Conservation (phyloP, 768 basidiomycete genomes). For the Mycena olivaceomarginata region DNA sequence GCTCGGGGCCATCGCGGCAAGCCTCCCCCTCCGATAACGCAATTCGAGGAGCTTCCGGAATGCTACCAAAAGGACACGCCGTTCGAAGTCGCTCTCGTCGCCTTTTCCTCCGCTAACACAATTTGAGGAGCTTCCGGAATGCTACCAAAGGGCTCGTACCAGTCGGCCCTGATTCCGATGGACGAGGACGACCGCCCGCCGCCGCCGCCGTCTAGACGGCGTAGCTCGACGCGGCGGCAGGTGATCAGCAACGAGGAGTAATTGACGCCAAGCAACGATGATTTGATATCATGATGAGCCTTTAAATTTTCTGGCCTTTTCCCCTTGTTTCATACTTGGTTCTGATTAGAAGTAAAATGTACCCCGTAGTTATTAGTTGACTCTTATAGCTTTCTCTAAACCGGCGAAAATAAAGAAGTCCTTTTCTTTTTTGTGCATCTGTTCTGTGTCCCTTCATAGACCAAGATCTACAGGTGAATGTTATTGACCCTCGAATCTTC, state of each 20-base stretch:
- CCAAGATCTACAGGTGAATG: no score
- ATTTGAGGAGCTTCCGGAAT: constrained; percentile 93
- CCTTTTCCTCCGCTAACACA: constrained; percentile 86
- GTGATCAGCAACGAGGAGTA: constrained; percentile 85
- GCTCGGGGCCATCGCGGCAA: constrained; percentile 85
- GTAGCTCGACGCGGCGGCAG: constrained; percentile 80
- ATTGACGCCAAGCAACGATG: constrained; percentile 86
- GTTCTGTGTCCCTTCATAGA: no score
- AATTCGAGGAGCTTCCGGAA: constrained; percentile 92
- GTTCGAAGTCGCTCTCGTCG: no score
- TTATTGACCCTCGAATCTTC: no score
- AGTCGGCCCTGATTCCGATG: constrained; percentile 86
- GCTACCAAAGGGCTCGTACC: constrained; percentile 85
- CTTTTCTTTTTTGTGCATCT: no score
- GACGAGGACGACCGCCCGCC: constrained; percentile 85
- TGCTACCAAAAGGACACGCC: constrained; percentile 92
- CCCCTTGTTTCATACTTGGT: constrained; percentile 2
- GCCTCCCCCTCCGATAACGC: constrained; percentile 85
- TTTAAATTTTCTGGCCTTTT: not conserved
- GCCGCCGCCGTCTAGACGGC: constrained; percentile 69
- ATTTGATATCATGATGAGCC: constrained; percentile 48
- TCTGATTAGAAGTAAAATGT: constrained; percentile 24
- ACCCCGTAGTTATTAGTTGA: no score
- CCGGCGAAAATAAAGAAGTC: no score
- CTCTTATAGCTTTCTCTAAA: no score